phyloP scores from a whole-genome alignment of 495 filamentous ascomycete genomes.

The Aspergillus coremiiformis region DNA sequence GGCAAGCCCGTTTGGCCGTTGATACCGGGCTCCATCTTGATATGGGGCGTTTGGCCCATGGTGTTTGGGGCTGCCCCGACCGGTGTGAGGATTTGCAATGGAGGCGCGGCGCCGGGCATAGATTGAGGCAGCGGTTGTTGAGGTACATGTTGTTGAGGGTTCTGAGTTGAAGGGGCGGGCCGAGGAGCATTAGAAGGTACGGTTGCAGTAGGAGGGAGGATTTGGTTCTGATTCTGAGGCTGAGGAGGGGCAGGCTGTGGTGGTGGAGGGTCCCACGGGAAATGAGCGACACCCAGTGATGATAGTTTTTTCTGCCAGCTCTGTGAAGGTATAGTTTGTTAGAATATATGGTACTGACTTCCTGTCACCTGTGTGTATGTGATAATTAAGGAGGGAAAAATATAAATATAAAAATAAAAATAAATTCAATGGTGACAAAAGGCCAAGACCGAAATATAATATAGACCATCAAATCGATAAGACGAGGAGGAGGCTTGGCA shows the following conservation, averaged over 20 bases:
- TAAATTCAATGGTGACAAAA: not conserved
- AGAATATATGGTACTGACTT: too few relatives aligned
- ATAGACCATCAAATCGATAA: slow-evolving; percentile 1
- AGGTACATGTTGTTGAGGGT: slow-evolving; percentile 28
- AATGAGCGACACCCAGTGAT: slow-evolving; percentile 69
- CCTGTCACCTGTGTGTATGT: too few relatives aligned
- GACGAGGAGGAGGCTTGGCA: slow-evolving; percentile 25
- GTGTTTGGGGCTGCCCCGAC: slow-evolving; percentile 14
- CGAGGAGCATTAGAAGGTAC: slow-evolving; percentile 55
- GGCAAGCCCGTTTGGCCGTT: slow-evolving; percentile 41
- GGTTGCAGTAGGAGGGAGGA: slow-evolving; percentile 39
- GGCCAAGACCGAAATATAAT: not conserved
- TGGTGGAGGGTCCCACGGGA: slow-evolving; percentile 88
- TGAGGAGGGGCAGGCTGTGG: slow-evolving; percentile 31
- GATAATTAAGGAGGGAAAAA: not conserved
- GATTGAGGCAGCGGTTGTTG: slow-evolving; percentile 30
- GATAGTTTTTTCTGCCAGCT: slow-evolving; percentile 90
- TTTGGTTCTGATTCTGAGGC: slow-evolving; percentile 30
- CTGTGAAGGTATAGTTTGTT: slow-evolving; percentile 40
- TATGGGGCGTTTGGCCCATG: slow-evolving; percentile 42
- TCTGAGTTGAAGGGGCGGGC: slow-evolving; percentile 20
- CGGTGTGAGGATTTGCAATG: slow-evolving; percentile 17
- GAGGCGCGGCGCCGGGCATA: slow-evolving; percentile 15
- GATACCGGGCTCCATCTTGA: slow-evolving; percentile 71
- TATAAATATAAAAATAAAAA: slow-evolving; percentile 5